Conservation (phyloP, 371 early-diverging fungal genomes). For the Mortierella sp. region DNA sequence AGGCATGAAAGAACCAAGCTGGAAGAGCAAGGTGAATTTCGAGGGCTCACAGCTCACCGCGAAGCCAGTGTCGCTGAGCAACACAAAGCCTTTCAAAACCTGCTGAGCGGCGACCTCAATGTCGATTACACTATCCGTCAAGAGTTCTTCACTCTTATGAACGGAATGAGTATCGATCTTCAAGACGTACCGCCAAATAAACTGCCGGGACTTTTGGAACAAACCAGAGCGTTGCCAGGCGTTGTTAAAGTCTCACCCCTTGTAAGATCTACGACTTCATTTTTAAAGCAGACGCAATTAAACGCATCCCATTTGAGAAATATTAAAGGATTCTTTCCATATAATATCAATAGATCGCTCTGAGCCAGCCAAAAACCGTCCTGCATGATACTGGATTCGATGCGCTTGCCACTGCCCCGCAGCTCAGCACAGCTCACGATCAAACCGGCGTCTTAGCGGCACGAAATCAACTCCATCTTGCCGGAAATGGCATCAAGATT, state of each 20-base stretch:
- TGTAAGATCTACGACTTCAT: conserved; percentile 10
- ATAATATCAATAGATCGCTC: conserved; percentile 15
- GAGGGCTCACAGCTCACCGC: conserved; percentile 13
- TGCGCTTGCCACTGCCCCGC: conserved; percentile 16
- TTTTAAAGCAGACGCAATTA: background rate
- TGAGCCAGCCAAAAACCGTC: conserved; percentile 39
- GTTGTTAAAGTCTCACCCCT: conserved; percentile 45
- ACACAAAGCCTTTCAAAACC: conserved; percentile 20
- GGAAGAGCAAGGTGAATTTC: conserved; percentile 18
- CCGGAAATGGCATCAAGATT: conserved; percentile 73
- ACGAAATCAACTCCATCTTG: conserved; percentile 42
- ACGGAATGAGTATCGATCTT: conserved; percentile 46
- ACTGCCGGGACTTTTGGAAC: conserved; percentile 26
- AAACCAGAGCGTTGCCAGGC: conserved; percentile 25
- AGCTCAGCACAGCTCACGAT: conserved; percentile 44
- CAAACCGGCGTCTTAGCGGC: conserved; percentile 37
- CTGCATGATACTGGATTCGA: conserved; percentile 28
- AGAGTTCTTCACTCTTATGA: conserved; percentile 45
- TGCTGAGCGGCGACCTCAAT: conserved; percentile 21
- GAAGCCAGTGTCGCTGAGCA: conserved; percentile 24
- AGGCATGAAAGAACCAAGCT: conserved; percentile 28
- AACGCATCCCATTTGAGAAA: background rate
- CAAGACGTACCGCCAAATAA: conserved; percentile 23
- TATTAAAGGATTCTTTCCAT: background rate
- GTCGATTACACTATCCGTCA: conserved; percentile 32